phyloP scores from a whole-genome alignment of 768 basidiomycete species.

The Tylopilus vinaceipallidus region DNA sequence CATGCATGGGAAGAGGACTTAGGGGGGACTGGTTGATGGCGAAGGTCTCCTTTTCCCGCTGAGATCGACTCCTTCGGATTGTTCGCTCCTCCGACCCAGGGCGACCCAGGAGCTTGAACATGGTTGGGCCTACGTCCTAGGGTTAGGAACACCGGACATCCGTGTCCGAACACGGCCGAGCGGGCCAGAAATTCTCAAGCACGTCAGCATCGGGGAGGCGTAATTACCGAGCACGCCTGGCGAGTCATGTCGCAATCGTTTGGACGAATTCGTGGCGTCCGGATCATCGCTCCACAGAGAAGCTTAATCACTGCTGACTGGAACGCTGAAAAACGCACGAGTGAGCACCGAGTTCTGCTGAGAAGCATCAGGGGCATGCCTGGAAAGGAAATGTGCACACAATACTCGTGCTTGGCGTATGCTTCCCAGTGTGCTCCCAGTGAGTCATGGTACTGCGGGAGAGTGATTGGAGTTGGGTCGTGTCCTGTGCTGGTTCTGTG shows the following conservation, averaged over 20 bases:
- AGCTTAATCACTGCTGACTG: too few species aligned
- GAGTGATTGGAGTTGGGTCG: slow-evolving; percentile 15
- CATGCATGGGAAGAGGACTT: neutral
- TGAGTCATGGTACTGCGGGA: slow-evolving; percentile 10
- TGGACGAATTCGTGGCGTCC: neutral
- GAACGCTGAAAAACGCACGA: neutral
- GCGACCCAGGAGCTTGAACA: neutral
- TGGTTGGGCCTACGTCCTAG: neutral
- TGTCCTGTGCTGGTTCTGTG: slow-evolving; percentile 16
- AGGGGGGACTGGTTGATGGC: neutral
- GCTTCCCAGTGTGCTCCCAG: neutral
- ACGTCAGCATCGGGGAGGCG: neutral
- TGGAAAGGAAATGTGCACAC: neutral
- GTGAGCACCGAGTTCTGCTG: neutral
- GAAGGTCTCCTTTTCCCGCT: neutral
- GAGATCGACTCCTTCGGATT: neutral
- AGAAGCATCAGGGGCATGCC: neutral
- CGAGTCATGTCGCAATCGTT: neutral
- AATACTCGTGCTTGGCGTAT: neutral
- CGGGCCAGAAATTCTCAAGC: slow-evolving; percentile 7
- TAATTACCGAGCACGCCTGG: neutral
- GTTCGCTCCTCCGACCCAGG: neutral
- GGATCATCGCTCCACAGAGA: neutral
- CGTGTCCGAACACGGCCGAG: neutral
- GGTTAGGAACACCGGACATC: neutral